These are phyloP conservation scores for Chaetomiaceae sp. DNA, from an alignment of 2,329 filamentous ascomycete genomes.

Conservation along the genomic window DNA sequence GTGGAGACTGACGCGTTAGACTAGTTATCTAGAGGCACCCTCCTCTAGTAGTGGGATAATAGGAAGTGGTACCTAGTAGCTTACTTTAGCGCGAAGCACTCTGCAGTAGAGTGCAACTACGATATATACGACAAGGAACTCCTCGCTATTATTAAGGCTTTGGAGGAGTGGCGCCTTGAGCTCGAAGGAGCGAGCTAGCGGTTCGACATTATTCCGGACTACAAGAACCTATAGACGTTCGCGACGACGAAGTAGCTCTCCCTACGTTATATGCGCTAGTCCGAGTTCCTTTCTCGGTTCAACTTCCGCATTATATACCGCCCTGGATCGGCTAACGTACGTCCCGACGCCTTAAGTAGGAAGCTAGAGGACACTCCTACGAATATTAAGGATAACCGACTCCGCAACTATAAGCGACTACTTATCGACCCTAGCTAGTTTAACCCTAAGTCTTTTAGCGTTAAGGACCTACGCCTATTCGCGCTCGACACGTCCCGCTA, in stretches of 20 bases:
- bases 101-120: not conserved
- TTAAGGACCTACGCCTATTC: no score
- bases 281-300: not conserved
- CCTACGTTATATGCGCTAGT: not conserved
- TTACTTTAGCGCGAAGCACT: not conserved
- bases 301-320: not conserved
- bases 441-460: no score
- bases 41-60: not conserved
- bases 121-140: not conserved
- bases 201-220: not conserved
- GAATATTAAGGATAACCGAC: no score
- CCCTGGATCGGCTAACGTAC: not conserved
- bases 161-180: not conserved
- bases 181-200: not conserved
- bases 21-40: not conserved
- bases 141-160: not conserved
- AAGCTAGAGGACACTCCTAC: not conserved
- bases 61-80: not conserved
- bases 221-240: not conserved
- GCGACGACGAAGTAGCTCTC: not conserved
- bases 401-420: no score
- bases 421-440: no score
- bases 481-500: not conserved
- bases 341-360: not conserved
- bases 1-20: not conserved